These are phyloP conservation scores for Spizellomyces punctatus DNA, from an alignment of 192 early-diverging fungal genomes.

Conservation along the genomic window DNA sequence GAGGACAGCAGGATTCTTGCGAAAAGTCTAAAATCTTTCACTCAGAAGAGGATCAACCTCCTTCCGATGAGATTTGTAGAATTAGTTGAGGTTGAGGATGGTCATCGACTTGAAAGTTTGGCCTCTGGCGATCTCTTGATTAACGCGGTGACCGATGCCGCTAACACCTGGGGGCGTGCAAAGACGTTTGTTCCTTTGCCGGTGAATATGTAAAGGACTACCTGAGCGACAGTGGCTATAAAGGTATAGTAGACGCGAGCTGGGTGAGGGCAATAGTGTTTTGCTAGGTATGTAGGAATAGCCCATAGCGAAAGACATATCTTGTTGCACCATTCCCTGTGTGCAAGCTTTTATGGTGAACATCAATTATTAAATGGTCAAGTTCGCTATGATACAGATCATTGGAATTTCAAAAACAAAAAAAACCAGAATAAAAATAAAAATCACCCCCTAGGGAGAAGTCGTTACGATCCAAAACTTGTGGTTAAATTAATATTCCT, in stretches of 20 bases:
- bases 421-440: no score
- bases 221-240: neutral
- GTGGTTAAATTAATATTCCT: no score
- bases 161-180: neutral
- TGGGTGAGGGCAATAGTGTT: no score
- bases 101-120: neutral
- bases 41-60: neutral
- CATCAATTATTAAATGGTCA: no score
- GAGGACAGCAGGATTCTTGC: neutral
- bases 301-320: no score
- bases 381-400: no score
- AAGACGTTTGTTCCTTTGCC: neutral
- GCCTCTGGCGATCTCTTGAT: neutral
- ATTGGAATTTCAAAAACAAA: no score
- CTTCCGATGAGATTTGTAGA: neutral
- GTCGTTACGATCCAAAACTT: no score
- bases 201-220: neutral
- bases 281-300: no score
- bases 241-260: neutral
- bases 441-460: no score
- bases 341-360: no score
- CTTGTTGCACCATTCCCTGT: no score
- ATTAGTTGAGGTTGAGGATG: neutral
- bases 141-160: neutral
- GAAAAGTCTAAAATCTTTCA: neutral